Evolutionary conservation across 179 eudicot genomes (phyloP).

Genomic region (Nepenthes alata): DNA sequence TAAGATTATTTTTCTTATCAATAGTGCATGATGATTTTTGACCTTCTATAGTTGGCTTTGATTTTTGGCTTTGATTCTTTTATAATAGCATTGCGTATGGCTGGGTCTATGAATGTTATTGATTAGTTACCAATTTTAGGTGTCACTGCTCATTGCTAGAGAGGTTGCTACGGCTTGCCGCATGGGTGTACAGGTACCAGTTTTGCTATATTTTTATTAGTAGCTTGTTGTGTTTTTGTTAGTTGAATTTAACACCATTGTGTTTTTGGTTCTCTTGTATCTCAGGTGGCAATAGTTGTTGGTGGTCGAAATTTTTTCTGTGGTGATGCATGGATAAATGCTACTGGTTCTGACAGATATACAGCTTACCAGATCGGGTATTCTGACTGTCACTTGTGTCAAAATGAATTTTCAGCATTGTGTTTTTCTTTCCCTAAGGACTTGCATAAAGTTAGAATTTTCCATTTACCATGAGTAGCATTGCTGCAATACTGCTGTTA

Average conservation of each 20-base stretch:
- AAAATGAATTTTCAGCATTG: neutral
- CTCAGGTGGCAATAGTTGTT: conserved; percentile 83
- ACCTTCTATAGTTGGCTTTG: too few relatives aligned
- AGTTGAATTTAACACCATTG: neutral
- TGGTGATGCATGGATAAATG: conserved; percentile 78
- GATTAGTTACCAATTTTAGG: conserved; percentile 27
- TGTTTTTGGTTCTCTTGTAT: neutral
- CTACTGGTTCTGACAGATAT: conserved; percentile 85
- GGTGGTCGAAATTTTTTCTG: conserved; percentile 98
- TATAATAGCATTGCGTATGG: conserved; percentile 4
- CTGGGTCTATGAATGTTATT: conserved; percentile 4
- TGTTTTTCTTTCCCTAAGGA: conserved; percentile 1
- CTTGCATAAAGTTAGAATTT: too few relatives aligned
- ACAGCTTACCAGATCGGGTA: conserved; percentile 95
- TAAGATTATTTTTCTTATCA: too few relatives aligned
- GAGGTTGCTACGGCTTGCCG: conserved; percentile 77
- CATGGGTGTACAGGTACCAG: conserved; percentile 73
- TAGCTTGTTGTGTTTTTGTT: neutral
- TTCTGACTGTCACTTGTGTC: conserved; percentile 3
- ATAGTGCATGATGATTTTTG: too few relatives aligned
- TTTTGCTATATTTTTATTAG: conserved; percentile 2
- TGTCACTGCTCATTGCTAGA: conserved; percentile 75
- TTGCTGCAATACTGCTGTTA: too few relatives aligned
- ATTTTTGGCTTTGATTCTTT: neutral
- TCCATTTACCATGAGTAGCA: neutral